phyloP scores from a whole-genome alignment of 257 asterid species.

The Verbascum thapsus region DNA sequence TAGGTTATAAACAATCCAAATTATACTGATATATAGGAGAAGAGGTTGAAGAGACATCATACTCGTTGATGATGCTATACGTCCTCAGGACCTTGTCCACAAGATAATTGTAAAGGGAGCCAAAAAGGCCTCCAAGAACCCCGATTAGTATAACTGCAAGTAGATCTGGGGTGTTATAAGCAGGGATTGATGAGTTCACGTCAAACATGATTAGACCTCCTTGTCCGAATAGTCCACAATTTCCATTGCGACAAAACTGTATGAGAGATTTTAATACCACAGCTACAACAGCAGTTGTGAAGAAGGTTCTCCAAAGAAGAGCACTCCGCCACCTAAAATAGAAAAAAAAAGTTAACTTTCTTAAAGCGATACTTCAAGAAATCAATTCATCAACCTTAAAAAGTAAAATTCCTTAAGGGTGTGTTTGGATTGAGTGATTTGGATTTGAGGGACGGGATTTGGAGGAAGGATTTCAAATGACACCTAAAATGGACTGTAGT shows the following conservation, averaged over 20 bases:
- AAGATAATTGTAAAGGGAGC: conserved; percentile 81
- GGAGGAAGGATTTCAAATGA: too few species aligned
- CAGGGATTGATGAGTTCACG: conserved; percentile 60
- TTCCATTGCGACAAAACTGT: conserved; percentile 64
- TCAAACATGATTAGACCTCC: conserved; percentile 96
- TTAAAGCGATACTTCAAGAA: conserved; percentile 9
- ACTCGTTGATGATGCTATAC: conserved; percentile 86
- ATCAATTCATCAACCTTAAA: conserved; percentile 22
- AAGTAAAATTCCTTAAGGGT: conserved; percentile 12
- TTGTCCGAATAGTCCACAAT: conserved; percentile 91
- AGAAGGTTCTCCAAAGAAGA: conserved; percentile 96
- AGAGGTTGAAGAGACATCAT: conserved; percentile 37
- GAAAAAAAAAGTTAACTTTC: conserved; percentile 21
- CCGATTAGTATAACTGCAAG: conserved; percentile 81
- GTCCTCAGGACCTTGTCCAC: conserved; percentile 87
- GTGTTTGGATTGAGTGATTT: too few species aligned
- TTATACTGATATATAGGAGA: conserved; percentile 13
- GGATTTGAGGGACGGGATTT: too few species aligned
- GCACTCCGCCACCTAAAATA: conserved; percentile 97
- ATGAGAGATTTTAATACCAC: conserved; percentile 74
- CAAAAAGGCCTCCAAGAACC: conserved; percentile 84
- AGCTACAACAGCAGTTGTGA: conserved; percentile 96
- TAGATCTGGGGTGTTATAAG: conserved; percentile 64
- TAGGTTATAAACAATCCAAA: background rate
- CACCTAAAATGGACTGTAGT: too few species aligned